Conservation (phyloP, 2,329 filamentous ascomycete genomes). For the Aspergillus bombycis region DNA sequence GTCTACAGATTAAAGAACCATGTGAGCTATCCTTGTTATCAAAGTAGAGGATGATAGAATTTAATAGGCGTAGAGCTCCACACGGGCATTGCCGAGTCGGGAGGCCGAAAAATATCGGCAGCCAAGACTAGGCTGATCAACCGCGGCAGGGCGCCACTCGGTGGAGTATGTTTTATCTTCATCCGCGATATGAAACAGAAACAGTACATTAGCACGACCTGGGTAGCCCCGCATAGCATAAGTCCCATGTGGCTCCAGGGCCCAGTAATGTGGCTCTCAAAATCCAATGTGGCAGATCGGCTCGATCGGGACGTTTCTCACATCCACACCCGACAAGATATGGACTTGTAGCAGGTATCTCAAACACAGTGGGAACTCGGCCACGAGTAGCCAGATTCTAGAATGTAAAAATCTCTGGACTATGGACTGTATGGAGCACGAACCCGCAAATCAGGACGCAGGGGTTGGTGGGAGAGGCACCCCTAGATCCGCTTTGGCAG, state of each 20-base stretch:
- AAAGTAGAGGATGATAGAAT: background rate
- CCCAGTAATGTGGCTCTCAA: slow-evolving; percentile 4
- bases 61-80: background rate
- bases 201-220: background rate
- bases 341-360: background rate
- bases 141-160: background rate
- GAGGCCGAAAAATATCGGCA: background rate
- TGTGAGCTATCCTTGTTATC: too few relatives aligned
- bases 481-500: background rate
- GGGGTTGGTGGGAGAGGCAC: background rate
- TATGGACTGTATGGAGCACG: background rate
- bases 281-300: background rate
- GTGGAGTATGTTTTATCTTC: background rate
- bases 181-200: background rate
- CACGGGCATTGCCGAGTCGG: background rate
- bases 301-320: background rate
- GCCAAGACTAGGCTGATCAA: background rate
- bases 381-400: background rate
- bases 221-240: background rate
- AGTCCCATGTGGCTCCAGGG: background rate
- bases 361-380: background rate
- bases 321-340: background rate
- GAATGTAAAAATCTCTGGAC: background rate
- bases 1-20: background rate
- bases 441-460: background rate